phyloP scores from a whole-genome alignment of 1,284 basidiomycete species.

The Apiotrichum gracile region DNA sequence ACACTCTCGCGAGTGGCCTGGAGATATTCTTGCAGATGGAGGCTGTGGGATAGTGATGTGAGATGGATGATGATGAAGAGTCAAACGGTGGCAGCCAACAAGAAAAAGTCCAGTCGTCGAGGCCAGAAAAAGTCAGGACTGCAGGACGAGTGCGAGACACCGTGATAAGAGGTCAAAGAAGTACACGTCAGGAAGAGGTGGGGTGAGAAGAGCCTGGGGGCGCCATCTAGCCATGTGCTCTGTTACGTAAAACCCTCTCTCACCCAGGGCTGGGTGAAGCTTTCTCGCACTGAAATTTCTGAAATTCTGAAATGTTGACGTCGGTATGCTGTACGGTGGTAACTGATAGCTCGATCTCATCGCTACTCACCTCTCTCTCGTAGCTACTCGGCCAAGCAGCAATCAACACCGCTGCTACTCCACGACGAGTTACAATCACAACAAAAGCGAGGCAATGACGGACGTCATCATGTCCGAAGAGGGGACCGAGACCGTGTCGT shows the following conservation, averaged over 20 bases:
- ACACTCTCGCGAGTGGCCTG: too few relatives aligned
- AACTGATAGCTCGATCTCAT: neutral
- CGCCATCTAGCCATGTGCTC: neutral
- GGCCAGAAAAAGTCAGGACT: too few relatives aligned
- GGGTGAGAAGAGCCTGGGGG: neutral
- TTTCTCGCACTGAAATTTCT: neutral
- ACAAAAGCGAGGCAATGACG: neutral
- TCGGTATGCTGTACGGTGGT: neutral
- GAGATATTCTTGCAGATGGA: too few relatives aligned
- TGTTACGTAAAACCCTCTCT: neutral
- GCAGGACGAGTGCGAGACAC: too few relatives aligned
- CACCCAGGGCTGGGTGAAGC: too few relatives aligned
- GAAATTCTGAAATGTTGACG: neutral
- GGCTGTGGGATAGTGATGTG: too few relatives aligned
- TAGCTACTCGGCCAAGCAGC: neutral
- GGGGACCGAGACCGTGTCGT: neutral
- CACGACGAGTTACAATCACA: too few relatives aligned
- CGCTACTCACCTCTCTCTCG: neutral
- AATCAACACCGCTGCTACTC: neutral
- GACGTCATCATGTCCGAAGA: neutral
- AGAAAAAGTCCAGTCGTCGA: too few relatives aligned
- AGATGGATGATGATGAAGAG: too few relatives aligned
- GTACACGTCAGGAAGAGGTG: too few relatives aligned
- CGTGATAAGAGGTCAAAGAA: too few relatives aligned
- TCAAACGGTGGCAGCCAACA: too few relatives aligned